A percentile compares a stretch with the other conserved stretches of the same genome.
Conservation (phyloP, 1,284 basidiomycete genomes). For the Exobasidium cylindrosporum region DNA sequence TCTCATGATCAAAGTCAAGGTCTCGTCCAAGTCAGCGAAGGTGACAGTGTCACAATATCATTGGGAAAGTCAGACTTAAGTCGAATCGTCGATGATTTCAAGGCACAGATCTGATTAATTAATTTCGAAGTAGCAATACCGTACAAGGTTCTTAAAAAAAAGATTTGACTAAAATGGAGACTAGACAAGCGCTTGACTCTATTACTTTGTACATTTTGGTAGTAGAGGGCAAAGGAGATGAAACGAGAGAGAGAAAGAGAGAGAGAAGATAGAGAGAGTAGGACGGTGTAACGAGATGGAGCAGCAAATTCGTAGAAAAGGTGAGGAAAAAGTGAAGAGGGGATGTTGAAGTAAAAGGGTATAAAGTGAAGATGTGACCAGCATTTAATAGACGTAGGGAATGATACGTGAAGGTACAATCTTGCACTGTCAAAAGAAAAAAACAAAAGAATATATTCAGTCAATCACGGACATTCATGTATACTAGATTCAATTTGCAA, state of each 20-base stretch:
- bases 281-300: no score
- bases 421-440: slow-evolving; percentile 20
- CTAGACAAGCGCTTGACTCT: no score
- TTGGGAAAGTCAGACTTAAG: slow-evolving; percentile 1
- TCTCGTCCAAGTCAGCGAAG: not conserved
- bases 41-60: not conserved
- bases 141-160: no score
- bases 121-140: no score
- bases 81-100: slow-evolving; percentile 2
- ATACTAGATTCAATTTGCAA: no score
- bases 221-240: not conserved
- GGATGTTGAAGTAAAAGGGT: not conserved
- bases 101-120: not conserved
- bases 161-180: no score
- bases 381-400: slow-evolving; percentile 71
- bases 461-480: no score
- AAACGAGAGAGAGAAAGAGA: not conserved
- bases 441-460: slow-evolving; percentile 20
- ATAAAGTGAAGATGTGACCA: not conserved
- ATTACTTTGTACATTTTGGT: no score
- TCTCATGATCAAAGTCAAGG: not conserved
- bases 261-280: not conserved
- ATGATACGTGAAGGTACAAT: slow-evolving; percentile 80
- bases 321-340: not conserved
- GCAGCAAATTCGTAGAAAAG: no score